These are phyloP conservation scores for Stachybotrys elegans DNA, from an alignment of 2,329 filamentous ascomycete genomes.

Conservation along the genomic window DNA sequence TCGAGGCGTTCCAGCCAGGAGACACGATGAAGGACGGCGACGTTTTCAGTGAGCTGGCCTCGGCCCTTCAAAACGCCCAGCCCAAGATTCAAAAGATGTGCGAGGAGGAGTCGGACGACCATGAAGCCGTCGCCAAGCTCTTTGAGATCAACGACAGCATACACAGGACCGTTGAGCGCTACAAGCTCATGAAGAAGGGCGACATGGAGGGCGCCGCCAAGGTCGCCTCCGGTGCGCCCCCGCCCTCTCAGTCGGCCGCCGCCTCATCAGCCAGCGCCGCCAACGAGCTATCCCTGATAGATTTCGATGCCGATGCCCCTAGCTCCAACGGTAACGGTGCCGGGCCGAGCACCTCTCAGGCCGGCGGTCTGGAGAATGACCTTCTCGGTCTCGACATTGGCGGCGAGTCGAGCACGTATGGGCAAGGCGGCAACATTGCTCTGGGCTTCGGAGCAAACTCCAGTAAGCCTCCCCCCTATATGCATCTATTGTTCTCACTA, in stretches of 20 bases:
- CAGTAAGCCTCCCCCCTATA: constrained; percentile 40
- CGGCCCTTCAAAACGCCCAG: constrained; percentile 84
- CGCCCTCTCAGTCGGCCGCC: constrained; percentile 51
- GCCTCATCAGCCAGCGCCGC: constrained; percentile 36
- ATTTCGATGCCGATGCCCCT: constrained; percentile 67
- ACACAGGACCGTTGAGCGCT: constrained; percentile 90
- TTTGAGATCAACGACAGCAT: constrained; percentile 99
- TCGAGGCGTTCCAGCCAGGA: constrained; percentile 76
- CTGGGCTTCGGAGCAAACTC: constrained; percentile 70
- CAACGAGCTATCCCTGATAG: constrained; percentile 86
- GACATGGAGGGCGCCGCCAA: constrained; percentile 78
- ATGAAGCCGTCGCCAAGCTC: constrained; percentile 90
- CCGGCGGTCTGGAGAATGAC: constrained; percentile 78
- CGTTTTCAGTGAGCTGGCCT: constrained; percentile 78
- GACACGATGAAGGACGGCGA: constrained; percentile 69
- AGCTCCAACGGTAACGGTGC: constrained; percentile 45
- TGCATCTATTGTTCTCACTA: constrained; percentile 7
- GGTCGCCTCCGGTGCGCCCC: constrained; percentile 72
- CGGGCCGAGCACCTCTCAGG: constrained; percentile 36
- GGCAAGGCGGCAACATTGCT: constrained; percentile 75
- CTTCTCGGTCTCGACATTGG: constrained; percentile 82
- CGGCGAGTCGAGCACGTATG: constrained; percentile 54
- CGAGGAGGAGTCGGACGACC: constrained; percentile 95
- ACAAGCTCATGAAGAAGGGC: constrained; percentile 93
- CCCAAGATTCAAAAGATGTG: constrained; percentile 99